Evolutionary conservation across 495 filamentous ascomycete species (phyloP), one percentile per base, ranked within the genome.

Genomic region (Hypoxylon intermedium): DNA sequence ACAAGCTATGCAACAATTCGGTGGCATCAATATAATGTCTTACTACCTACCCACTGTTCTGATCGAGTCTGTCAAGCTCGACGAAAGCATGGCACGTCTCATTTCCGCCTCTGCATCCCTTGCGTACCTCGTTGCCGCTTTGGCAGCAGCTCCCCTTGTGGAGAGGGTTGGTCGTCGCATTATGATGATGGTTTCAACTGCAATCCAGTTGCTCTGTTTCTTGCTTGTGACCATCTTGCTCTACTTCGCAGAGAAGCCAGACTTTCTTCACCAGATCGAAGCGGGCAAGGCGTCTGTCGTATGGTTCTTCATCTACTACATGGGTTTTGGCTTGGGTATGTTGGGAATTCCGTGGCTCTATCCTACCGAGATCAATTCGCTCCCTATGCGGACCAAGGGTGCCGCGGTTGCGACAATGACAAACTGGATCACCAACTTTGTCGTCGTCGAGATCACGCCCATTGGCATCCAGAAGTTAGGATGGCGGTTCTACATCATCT

Each of bases 401-500:
- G 79, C 83, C 2, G 82, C 82, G 0, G 58, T 83, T 5, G 83
- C 82, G 1, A 86, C 85, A 7, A 84, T 82, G 16, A 85, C 80
- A 0, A 81, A 86, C 51, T 88, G 85, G 84, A 77, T 86, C 45
- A 82, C 81, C 42, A 87, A 87, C 60, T 87, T 83, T 57, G 72
- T 78, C 50, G 79, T 88, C 28, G 84, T 88, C 0, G 81, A 87
- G 68, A 81, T 87, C 15, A 89, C 86, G 0, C 86, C 84, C 1
- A 81, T 82, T 11, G 82, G 85, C 12, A 84, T 86, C 61, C 74
- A 82, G 12, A 82, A 77, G 49, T 76, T 89, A 3, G 69, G 75
- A 1, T 89, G 86, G 86, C 73, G 74, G 37, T 87, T 86, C 58
- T 90, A 87, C 65, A 79, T 89, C 55, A 86, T 89, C 56, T 89